A percentile compares a stretch with the other conserved stretches of the same genome.
These are phyloP conservation scores for Phyllosticta citrichinensis DNA, from an alignment of 2,329 filamentous ascomycete genomes.

Conservation along the genomic window DNA sequence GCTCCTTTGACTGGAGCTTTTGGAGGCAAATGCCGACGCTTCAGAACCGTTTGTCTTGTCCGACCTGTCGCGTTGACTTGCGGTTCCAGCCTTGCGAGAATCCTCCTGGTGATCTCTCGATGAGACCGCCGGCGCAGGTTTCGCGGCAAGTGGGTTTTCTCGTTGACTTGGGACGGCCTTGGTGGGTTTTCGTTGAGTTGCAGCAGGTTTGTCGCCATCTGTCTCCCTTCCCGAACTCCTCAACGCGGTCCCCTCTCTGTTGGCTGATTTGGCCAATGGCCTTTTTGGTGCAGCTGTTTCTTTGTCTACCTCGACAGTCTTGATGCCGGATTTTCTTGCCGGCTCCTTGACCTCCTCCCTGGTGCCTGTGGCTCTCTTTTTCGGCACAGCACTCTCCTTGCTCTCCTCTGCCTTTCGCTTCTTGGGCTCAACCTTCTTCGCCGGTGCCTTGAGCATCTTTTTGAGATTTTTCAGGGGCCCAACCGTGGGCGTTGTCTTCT, in stretches of 20 bases:
- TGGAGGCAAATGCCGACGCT: slow-evolving; percentile 19
- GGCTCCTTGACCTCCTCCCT: slow-evolving; percentile 16
- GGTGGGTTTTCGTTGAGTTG: background rate
- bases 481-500: slow-evolving; percentile 7
- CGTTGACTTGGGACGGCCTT: background rate
- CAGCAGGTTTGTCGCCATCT: background rate
- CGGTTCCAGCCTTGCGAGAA: background rate
- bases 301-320: background rate
- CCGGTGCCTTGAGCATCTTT: slow-evolving; percentile 18
- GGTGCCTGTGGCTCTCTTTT: slow-evolving; percentile 19
- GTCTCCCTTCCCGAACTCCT: background rate
- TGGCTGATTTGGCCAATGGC: slow-evolving; percentile 28
- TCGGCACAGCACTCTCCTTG: slow-evolving; percentile 15
- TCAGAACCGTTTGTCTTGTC: background rate
- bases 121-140: background rate
- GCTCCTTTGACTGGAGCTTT: background rate
- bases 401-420: slow-evolving; percentile 37
- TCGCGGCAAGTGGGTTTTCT: background rate
- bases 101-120: background rate
- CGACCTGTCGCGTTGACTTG: background rate
- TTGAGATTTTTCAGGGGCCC: background rate
- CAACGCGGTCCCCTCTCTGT: slow-evolving; percentile 33
- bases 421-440: slow-evolving; percentile 37
- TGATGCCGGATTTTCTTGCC: slow-evolving; percentile 1
- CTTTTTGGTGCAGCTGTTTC: slow-evolving; percentile 5